phyloP scores from a whole-genome alignment of 345 rosid species.

The Carallia pectinifolia region DNA sequence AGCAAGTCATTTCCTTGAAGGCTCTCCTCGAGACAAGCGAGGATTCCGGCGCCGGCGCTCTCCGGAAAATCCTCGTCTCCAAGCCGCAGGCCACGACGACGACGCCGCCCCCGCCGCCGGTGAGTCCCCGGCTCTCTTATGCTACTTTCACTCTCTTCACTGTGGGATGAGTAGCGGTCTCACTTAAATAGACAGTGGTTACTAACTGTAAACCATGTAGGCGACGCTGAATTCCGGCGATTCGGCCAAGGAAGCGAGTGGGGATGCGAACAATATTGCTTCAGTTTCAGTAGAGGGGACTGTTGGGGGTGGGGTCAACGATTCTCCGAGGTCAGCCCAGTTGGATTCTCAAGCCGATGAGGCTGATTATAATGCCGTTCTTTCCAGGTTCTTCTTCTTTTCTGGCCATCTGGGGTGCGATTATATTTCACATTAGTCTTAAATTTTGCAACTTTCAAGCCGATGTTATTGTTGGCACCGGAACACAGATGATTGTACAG shows the following conservation, averaged over 20 bases:
- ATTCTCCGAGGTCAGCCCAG: slow-evolving; percentile 46
- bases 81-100: background rate
- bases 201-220: slow-evolving; percentile 22
- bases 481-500: no score
- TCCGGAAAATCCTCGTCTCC: slow-evolving; percentile 55
- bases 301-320: slow-evolving; percentile 33
- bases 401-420: background rate
- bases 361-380: slow-evolving; percentile 37
- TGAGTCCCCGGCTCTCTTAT: slow-evolving; percentile 20
- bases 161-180: no score
- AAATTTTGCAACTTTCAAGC: no score
- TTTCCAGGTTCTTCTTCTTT: slow-evolving; percentile 47
- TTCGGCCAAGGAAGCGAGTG: slow-evolving; percentile 47
- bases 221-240: slow-evolving; percentile 46
- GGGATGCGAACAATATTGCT: slow-evolving; percentile 20
- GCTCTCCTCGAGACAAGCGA: slow-evolving; percentile 64
- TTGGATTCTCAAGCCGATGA: slow-evolving; percentile 30
- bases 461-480: no score
- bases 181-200: no score
- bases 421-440: no score
- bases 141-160: background rate
- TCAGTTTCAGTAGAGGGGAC: slow-evolving; percentile 43
- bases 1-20: slow-evolving; percentile 88
- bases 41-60: slow-evolving; percentile 67
- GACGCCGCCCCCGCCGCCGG: slow-evolving; percentile 25